Percentiles rank a stretch among this genome's conserved stretches.
Evolutionary conservation across 2,329 filamentous ascomycete species (phyloP).

Genomic region (Fusarium beomiforme): DNA sequence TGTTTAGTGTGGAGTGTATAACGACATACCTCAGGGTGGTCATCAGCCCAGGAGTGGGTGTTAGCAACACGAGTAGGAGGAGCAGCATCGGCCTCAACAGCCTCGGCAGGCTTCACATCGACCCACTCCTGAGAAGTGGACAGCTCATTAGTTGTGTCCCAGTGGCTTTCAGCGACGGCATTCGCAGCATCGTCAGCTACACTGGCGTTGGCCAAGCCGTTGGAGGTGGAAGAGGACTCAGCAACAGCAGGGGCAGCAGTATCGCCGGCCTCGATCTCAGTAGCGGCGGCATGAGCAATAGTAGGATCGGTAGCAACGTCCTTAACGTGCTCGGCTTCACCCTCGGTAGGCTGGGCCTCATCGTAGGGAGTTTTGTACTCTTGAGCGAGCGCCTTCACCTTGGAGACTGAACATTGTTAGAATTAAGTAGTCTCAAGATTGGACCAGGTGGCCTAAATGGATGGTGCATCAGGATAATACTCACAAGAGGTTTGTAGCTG

Average conservation of each 20-base stretch:
- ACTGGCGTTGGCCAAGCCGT: constrained; percentile 60
- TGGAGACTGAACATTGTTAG: constrained; percentile 47
- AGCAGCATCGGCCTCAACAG: constrained; percentile 77
- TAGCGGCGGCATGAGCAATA: constrained; percentile 71
- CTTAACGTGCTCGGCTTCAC: constrained; percentile 47
- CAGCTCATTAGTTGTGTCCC: constrained; percentile 63
- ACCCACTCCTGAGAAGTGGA: constrained; percentile 76
- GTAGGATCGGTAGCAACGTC: constrained; percentile 69
- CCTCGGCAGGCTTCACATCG: constrained; percentile 73
- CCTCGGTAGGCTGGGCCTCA: constrained; percentile 46
- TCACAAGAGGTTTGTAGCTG: constrained; percentile 77
- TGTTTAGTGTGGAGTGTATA: neutral
- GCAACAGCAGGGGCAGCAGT: constrained; percentile 51
- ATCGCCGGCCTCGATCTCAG: constrained; percentile 68
- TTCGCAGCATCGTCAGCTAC: constrained; percentile 65
- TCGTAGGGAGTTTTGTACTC: constrained; percentile 62
- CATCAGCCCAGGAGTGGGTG: constrained; percentile 83
- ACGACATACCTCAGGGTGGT: constrained; percentile 68
- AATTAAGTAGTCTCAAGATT: constrained; percentile 8
- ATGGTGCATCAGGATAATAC: constrained; percentile 49
- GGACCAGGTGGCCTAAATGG: constrained; percentile 16
- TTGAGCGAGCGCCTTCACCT: constrained; percentile 56
- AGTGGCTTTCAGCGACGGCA: constrained; percentile 71
- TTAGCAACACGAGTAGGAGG: constrained; percentile 61
- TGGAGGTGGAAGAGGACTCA: constrained; percentile 52